Conservation (phyloP, 176 grass and related monocot species). For the Oryza nivara region DNA sequence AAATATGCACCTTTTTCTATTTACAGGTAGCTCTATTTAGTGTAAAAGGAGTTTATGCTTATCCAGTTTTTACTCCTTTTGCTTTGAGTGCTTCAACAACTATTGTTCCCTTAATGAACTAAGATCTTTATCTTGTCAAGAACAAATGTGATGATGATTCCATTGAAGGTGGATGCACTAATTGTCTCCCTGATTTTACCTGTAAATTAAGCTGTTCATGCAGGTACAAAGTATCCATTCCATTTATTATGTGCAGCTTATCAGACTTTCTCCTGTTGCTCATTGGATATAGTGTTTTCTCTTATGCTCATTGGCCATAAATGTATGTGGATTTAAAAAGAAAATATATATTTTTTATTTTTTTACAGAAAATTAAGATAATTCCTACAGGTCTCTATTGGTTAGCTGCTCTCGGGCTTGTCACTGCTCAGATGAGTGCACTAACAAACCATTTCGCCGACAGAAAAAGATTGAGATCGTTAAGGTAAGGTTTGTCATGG, state of each 20-base stretch:
- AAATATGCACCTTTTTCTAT: background rate
- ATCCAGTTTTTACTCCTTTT: slow-evolving; percentile 6
- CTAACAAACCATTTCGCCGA: slow-evolving; percentile 79
- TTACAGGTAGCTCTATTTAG: background rate
- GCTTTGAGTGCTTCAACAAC: slow-evolving; percentile 5
- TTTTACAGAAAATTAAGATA: slow-evolving; percentile 4
- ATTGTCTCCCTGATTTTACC: slow-evolving; percentile 62
- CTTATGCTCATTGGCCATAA: slow-evolving; percentile 14
- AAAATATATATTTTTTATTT: background rate
- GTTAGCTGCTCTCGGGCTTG: slow-evolving; percentile 80
- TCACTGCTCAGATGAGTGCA: slow-evolving; percentile 77
- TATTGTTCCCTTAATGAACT: slow-evolving; percentile 32
- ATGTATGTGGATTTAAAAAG: background rate
- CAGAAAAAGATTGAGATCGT: slow-evolving; percentile 72
- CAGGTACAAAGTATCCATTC: slow-evolving; percentile 54
- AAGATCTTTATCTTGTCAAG: slow-evolving; percentile 93
- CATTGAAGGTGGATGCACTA: slow-evolving; percentile 63
- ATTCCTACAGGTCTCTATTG: slow-evolving; percentile 62
- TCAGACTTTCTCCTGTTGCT: background rate
- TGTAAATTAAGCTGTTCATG: slow-evolving; percentile 81
- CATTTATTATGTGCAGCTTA: background rate
- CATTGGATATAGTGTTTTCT: background rate
- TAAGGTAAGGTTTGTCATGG: slow-evolving; percentile 59
- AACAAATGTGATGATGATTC: slow-evolving; percentile 53
- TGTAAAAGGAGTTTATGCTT: background rate